A percentile compares a stretch with the other conserved stretches of the same genome.
Conservation (phyloP, 768 basidiomycete genomes). For the Nidularia sp. region DNA sequence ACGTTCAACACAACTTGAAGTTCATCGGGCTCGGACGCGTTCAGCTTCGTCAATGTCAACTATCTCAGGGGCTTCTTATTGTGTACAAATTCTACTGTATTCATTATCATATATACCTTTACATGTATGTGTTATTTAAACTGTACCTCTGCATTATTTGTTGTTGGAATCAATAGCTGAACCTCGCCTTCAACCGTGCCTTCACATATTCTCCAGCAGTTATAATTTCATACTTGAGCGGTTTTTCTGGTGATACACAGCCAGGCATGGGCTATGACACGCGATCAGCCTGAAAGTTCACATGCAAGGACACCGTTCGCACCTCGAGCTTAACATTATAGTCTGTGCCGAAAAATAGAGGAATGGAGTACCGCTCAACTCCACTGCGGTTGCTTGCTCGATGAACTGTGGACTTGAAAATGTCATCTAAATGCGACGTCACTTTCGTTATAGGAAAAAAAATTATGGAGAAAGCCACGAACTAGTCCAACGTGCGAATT, state of each 20-base stretch:
- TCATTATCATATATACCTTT: too few relatives aligned
- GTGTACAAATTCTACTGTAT: too few relatives aligned
- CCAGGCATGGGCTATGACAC: slow-evolving; percentile 39
- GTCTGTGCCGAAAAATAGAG: slow-evolving; percentile 88
- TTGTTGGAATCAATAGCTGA: slow-evolving; percentile 17
- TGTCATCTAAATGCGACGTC: slow-evolving; percentile 53
- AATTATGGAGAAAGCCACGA: slow-evolving; percentile 11
- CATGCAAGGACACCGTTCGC: slow-evolving; percentile 5
- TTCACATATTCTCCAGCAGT: slow-evolving; percentile 86
- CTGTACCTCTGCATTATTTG: too few relatives aligned
- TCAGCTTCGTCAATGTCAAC: too few relatives aligned
- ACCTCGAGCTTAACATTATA: slow-evolving; percentile 82
- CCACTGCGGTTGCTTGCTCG: slow-evolving; percentile 79
- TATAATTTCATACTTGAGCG: slow-evolving; percentile 62
- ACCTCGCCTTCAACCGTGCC: slow-evolving; percentile 65
- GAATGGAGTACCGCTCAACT: slow-evolving; percentile 73
- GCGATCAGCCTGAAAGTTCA: neutral
- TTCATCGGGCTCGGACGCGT: too few relatives aligned
- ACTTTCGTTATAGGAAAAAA: neutral
- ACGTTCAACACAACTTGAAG: too few relatives aligned
- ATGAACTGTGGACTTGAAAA: slow-evolving; percentile 89
- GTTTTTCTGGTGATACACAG: slow-evolving; percentile 38
- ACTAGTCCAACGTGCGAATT: slow-evolving; percentile 91
- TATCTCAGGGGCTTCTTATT: too few relatives aligned
- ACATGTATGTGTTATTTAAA: too few relatives aligned